Evolutionary conservation across 176 grass and related monocot genomes (phyloP).

Genomic region (Aegilops tauschii): DNA sequence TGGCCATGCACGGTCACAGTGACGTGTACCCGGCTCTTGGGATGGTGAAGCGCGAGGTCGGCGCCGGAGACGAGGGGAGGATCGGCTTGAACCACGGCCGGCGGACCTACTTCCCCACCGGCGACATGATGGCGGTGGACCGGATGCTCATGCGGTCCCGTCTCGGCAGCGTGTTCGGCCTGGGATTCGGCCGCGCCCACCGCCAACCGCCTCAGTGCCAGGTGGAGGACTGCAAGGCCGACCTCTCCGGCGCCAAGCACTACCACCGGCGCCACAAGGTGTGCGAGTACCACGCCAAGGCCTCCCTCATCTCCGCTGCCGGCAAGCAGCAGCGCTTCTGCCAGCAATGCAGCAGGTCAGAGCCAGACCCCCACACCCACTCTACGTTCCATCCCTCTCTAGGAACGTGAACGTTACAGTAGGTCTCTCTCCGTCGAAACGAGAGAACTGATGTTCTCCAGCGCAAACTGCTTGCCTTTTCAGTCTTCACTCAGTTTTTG

Average conservation of each 20-base stretch:
- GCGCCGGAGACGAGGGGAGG: slow-evolving; percentile 1
- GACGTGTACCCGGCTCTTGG: slow-evolving; percentile 51
- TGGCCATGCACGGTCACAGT: background rate
- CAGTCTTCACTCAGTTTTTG: background rate
- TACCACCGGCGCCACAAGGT: slow-evolving; percentile 98
- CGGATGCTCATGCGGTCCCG: slow-evolving; percentile 46
- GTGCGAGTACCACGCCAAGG: slow-evolving; percentile 99
- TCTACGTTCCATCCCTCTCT: too few species aligned
- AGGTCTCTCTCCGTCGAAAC: too few species aligned
- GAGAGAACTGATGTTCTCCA: background rate
- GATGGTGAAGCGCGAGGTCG: slow-evolving; percentile 68
- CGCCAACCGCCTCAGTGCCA: slow-evolving; percentile 71
- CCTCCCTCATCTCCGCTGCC: slow-evolving; percentile 55
- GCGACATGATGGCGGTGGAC: slow-evolving; percentile 58
- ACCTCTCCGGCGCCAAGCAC: slow-evolving; percentile 85
- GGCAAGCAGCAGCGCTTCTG: slow-evolving; percentile 93
- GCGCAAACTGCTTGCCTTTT: background rate
- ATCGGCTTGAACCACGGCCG: slow-evolving; percentile 84
- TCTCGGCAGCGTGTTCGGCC: slow-evolving; percentile 45
- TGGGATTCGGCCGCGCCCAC: slow-evolving; percentile 54
- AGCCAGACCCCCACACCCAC: too few species aligned
- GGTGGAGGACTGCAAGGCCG: slow-evolving; percentile 81
- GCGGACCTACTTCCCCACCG: slow-evolving; percentile 76
- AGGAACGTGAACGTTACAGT: too few species aligned
- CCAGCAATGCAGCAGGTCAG: slow-evolving; percentile 94